Evolutionary conservation across 2,329 filamentous ascomycete genomes (phyloP).

Genomic region (Cytospora leucostoma): DNA sequence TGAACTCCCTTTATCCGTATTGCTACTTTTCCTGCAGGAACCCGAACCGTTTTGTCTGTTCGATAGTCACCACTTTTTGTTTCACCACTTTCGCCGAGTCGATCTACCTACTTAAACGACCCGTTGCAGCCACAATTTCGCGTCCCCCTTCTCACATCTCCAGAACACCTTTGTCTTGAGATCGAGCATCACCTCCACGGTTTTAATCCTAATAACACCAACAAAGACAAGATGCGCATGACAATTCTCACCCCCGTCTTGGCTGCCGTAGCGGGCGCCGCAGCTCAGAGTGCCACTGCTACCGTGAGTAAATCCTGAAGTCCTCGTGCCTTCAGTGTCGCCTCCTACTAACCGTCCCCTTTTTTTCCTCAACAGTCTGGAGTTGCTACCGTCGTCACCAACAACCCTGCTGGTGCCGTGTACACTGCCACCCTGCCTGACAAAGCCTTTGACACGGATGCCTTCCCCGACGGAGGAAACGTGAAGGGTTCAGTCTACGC

Average conservation of each 20-base stretch:
- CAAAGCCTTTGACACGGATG: slow-evolving; percentile 18
- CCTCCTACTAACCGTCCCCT: not conserved
- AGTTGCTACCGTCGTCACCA: slow-evolving; percentile 18
- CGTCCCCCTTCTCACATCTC: no score
- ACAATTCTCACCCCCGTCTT: slow-evolving; percentile 1
- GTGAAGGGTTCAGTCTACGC: slow-evolving; percentile 35
- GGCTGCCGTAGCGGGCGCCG: slow-evolving; percentile 10
- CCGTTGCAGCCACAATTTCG: not conserved
- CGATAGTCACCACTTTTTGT: slow-evolving; percentile 7
- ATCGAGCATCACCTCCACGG: not conserved
- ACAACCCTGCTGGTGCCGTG: slow-evolving; percentile 21
- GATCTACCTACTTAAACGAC: slow-evolving; percentile 1
- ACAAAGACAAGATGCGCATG: slow-evolving; percentile 23
- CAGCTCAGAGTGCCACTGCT: slow-evolving; percentile 14
- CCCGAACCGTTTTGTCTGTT: not conserved
- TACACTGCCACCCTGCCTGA: slow-evolving; percentile 22
- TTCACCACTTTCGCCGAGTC: not conserved
- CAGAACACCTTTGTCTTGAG: no score
- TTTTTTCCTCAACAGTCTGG: slow-evolving; percentile 11
- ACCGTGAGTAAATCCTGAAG: slow-evolving; percentile 7
- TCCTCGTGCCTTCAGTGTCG: not conserved
- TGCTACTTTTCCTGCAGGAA: not conserved
- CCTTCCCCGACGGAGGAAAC: slow-evolving; percentile 25
- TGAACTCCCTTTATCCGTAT: not conserved
- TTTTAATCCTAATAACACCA: not conserved